Evolutionary conservation across 257 asterid genomes (phyloP).

Genomic region (Fraxinus anomala): DNA sequence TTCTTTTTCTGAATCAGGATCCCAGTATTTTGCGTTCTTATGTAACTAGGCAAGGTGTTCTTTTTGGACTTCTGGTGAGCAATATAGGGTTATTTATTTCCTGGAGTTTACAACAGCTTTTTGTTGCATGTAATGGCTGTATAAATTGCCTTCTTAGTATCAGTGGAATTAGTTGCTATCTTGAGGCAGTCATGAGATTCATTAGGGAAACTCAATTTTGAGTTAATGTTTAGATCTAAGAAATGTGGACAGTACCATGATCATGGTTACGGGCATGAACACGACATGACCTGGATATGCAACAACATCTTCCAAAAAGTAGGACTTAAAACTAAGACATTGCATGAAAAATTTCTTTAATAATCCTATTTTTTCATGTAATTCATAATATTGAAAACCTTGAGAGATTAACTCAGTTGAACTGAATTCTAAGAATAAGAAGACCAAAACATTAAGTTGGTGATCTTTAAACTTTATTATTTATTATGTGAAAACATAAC

Average conservation of each 20-base stretch:
- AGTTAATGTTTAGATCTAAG: not conserved
- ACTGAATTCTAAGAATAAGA: not conserved
- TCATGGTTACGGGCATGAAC: not conserved
- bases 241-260: not conserved
- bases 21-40: constrained; percentile 77
- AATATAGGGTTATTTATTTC: constrained; percentile 22
- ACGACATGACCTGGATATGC: not conserved
- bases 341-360: not conserved
- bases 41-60: constrained; percentile 66
- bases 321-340: not conserved
- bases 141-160: not conserved
- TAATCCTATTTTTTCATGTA: not conserved
- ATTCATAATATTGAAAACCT: not conserved
- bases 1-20: constrained; percentile 80
- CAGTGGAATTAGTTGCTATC: not conserved
- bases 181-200: not conserved
- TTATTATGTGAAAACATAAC: not conserved
- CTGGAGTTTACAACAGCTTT: constrained; percentile 14
- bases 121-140: constrained; percentile 15
- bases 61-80: constrained; percentile 88
- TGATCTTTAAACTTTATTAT: not conserved
- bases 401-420: not conserved
- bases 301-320: not conserved
- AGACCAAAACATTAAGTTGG: not conserved
- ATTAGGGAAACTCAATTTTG: not conserved